Base-by-base conservation (phyloP, 257 asterid genomes). In the Fraxinus americana region DNA sequence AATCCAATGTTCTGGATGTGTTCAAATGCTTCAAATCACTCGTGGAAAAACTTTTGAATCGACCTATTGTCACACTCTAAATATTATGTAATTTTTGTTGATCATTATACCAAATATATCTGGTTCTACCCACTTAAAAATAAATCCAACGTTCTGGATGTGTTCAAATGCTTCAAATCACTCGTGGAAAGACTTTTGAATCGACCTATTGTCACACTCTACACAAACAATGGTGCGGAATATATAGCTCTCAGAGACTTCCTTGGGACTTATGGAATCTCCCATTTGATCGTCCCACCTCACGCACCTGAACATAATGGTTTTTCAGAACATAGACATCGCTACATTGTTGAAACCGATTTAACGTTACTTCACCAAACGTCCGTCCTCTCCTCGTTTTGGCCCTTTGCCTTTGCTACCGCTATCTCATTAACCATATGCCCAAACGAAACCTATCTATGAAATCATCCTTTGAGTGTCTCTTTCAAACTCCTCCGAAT, bases 171-270 rank as follows among this genome's bases (percentile, higher is more conserved):
- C 14, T 67, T 66, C 11, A 16, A 76, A 50, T n/a, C 14, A n/a
- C 0, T 77, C 11, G 73, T 66, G 10, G 67, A 63, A 17, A 61
- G 12, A 4, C 19, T 5, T 5, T 75, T 66, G 39, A 65, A 35
- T 14, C 39, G 3, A 1, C 7, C 13, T 12, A 66, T 67, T 7
- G 50, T 11, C 1, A 36, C 80, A 1, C 48, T 69, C 10, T 77
- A 48, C 69, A 45, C 81, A 10, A 39, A 70, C 19, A 71, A 71
- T 29, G 81, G 76, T 48, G 76, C 70, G 6, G 76, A 70, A 5
- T 77, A 50, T 30, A 50, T 69, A 30, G 23, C 41, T 8, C 74
- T 76, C 7, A 16, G 13, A 4, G 9, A 30, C 0, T 67, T 39
- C 29, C 38, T 76, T 19, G 34, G 30, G 21, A 35, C 74, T 39